Evolutionary conservation across 305 asterid species (phyloP), one percentile per base, ranked within the genome.

Genomic region (Coffea humblotiana): DNA sequence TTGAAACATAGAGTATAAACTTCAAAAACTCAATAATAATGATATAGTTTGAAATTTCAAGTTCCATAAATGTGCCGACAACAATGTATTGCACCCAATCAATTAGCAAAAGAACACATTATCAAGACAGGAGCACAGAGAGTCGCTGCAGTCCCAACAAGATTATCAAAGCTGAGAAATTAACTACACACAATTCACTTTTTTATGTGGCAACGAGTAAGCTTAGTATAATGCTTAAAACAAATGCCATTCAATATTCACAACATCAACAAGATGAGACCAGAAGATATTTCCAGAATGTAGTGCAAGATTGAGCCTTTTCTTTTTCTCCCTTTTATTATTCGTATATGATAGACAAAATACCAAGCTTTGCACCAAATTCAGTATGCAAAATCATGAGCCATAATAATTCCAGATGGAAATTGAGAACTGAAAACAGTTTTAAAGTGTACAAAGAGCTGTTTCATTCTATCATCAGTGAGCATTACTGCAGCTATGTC

Each of bases 241-340:
- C 45, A 12, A 49, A 16, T 27, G 65, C 25, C 25, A 45, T 4
- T 45, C 15, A 2, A 45, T 21, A 71, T 71, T 3, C 13, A 69
- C 35, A 27, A 6, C 49, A 54, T 45, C 35, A 45, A 23, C 65
- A 51, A 73, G 32, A 56, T 21, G 54, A 23, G 35, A 35, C 37
- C 16, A 27, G 32, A 35, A 23, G 19, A 74, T 45, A 56, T 61
- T 37, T 14, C 29, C 78, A 75, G 40, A 9, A 21, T 5, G 15
- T 65, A 75, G 21, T 15, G 35, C 12, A 75, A 74, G 61, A n/a
- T 14, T 75, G n/a, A 21, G 21, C 52, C 54, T 60, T 74, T 74
- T 54, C 58, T 54, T 74, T 54, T 74, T 54, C 18, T 35, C 12
- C 13, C 10, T 73, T 27, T 29, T 18, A 7, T 0, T 29, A 4